These are phyloP conservation scores for Mycena epipterygia DNA, from an alignment of 768 basidiomycete genomes.

Conservation along the genomic window DNA sequence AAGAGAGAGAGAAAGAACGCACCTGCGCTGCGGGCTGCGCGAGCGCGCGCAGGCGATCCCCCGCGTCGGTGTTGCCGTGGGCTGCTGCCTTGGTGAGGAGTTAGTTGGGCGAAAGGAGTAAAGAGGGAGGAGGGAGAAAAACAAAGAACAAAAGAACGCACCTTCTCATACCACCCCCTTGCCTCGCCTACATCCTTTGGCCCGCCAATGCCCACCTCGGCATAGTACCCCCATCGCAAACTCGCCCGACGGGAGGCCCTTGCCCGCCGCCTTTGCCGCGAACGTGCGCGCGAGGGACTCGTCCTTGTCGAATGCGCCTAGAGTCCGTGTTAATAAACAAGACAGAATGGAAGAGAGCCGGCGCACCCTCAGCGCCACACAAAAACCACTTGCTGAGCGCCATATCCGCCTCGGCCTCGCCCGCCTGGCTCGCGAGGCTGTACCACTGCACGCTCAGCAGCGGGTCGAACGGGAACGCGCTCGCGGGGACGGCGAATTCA, in stretches of 20 bases:
- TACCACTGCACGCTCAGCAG: constrained; percentile 94
- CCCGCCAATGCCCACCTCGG: constrained; percentile 92
- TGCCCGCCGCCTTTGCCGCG: constrained; percentile 87
- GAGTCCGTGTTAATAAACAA: neutral
- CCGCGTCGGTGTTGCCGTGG: constrained; percentile 87
- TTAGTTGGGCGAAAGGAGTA: neutral
- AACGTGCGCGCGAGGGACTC: constrained; percentile 89
- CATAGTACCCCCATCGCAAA: constrained; percentile 98
- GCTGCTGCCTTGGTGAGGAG: constrained; percentile 70
- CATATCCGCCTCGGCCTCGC: constrained; percentile 96
- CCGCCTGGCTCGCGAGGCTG: constrained; percentile 82
- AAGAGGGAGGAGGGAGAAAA: neutral
- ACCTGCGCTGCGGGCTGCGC: constrained; percentile 67
- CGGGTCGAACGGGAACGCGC: constrained; percentile 83
- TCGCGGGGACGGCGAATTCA: constrained; percentile 87
- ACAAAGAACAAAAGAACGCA: constrained; percentile 38
- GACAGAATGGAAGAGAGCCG: neutral
- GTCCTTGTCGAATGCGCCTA: constrained; percentile 84
- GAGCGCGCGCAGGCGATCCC: constrained; percentile 78
- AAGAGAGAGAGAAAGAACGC: neutral
- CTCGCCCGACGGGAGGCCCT: constrained; percentile 84
- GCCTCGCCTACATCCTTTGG: constrained; percentile 73
- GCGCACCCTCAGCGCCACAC: constrained; percentile 71
- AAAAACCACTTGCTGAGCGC: constrained; percentile 98
- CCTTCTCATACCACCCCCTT: constrained; percentile 81